A percentile compares a stretch with the other conserved stretches of the same genome.
phyloP scores from a whole-genome alignment of 1,284 basidiomycete species.

The Vanrija humicola region DNA sequence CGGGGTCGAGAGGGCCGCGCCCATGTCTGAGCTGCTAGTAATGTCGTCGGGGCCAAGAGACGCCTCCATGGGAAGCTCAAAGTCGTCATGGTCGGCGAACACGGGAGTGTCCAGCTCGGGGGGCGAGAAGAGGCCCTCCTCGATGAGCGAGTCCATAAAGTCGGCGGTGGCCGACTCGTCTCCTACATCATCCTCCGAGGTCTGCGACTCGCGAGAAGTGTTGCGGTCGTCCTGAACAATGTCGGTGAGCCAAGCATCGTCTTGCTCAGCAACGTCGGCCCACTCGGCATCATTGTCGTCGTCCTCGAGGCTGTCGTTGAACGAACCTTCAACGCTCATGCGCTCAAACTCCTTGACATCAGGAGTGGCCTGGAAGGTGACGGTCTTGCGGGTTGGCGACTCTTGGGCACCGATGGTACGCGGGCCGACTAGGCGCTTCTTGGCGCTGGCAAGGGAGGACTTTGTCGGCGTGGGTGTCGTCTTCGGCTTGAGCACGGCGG shows the following conservation, averaged over 20 bases:
- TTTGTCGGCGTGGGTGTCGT: slow-evolving; percentile 50
- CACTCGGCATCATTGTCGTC: slow-evolving; percentile 51
- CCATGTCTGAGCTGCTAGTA: background rate
- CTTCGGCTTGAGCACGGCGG: background rate
- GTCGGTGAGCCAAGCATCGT: slow-evolving; percentile 6
- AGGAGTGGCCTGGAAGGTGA: slow-evolving; percentile 78
- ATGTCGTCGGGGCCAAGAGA: background rate
- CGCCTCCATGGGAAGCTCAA: slow-evolving; percentile 25
- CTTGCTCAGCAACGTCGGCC: slow-evolving; percentile 21
- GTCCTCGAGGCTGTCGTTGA: slow-evolving; percentile 27
- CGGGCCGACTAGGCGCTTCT: slow-evolving; percentile 73
- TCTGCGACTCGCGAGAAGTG: background rate
- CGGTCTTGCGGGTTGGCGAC: slow-evolving; percentile 65
- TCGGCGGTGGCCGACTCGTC: slow-evolving; percentile 45
- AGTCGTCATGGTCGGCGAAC: slow-evolving; percentile 31
- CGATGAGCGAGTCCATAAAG: slow-evolving; percentile 47
- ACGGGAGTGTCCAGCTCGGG: slow-evolving; percentile 30
- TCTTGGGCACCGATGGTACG: slow-evolving; percentile 48
- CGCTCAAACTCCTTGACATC: slow-evolving; percentile 83
- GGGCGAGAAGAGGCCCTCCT: slow-evolving; percentile 45
- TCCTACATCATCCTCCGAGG: slow-evolving; percentile 8
- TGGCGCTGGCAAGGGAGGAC: slow-evolving; percentile 67
- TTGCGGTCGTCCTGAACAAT: slow-evolving; percentile 2
- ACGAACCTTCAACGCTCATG: slow-evolving; percentile 56
- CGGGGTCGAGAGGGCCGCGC: slow-evolving; percentile 32